phyloP scores from a whole-genome alignment of 2,329 filamentous ascomycete species.

The Didymosphaeria variabile region DNA sequence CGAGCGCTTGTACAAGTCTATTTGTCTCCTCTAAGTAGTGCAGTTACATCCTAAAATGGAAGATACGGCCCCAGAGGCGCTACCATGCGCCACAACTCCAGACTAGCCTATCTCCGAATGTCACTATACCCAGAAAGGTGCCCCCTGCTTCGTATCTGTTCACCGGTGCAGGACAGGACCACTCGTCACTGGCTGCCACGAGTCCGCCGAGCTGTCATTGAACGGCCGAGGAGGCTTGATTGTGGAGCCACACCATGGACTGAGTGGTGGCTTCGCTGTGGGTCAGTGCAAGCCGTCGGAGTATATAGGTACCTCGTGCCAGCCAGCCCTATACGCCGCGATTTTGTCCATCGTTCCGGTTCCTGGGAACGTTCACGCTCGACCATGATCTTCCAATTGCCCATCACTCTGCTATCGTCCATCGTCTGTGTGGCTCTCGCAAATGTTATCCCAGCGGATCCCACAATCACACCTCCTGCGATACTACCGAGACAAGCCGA shows the following conservation, averaged over 20 bases:
- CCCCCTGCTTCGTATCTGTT: slow-evolving; percentile 1
- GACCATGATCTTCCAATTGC: slow-evolving; percentile 29
- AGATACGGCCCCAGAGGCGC: slow-evolving; percentile 4
- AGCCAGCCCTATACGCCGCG: background rate
- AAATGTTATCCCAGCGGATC: slow-evolving; percentile 33
- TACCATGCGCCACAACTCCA: slow-evolving; percentile 1
- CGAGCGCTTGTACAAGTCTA: background rate
- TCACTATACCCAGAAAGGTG: slow-evolving; percentile 1
- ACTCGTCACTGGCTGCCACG: slow-evolving; percentile 1
- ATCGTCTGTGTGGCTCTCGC: slow-evolving; percentile 25
- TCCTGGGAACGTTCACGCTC: background rate
- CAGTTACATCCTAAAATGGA: background rate
- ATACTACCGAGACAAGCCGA: slow-evolving; percentile 38
- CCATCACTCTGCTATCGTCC: slow-evolving; percentile 22
- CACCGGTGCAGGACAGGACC: background rate
- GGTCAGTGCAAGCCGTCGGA: background rate
- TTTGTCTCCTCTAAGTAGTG: background rate
- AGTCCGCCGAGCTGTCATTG: background rate
- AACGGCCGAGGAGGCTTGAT: slow-evolving; percentile 2
- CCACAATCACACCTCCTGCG: slow-evolving; percentile 41
- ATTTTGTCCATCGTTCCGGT: background rate
- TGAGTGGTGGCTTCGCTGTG: slow-evolving; percentile 12
- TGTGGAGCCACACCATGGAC: background rate
- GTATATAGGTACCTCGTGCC: slow-evolving; percentile 1
- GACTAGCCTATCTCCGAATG: slow-evolving; percentile 9